These are phyloP conservation scores for Metarhizium brunneum DNA, from an alignment of 2,329 filamentous ascomycete genomes.

Conservation along the genomic window DNA sequence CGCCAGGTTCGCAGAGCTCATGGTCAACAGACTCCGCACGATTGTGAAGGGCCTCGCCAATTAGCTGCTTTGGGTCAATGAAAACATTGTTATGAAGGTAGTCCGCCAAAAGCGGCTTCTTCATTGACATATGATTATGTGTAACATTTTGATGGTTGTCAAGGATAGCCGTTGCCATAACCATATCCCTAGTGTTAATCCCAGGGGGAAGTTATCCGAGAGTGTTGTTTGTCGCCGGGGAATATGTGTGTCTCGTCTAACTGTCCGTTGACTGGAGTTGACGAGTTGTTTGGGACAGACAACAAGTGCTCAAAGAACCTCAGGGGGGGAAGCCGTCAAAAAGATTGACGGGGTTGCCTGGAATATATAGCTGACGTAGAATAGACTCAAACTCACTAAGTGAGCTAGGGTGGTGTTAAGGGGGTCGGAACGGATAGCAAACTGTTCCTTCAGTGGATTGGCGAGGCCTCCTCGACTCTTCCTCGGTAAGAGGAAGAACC, in stretches of 20 bases:
- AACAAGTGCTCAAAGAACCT: slow-evolving; percentile 4
- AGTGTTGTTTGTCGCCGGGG: neutral
- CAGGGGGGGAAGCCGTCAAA: neutral
- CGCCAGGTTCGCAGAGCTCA: slow-evolving; percentile 80
- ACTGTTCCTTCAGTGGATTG: slow-evolving; percentile 83
- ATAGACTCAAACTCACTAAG: slow-evolving; percentile 1
- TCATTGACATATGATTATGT: slow-evolving; percentile 38
- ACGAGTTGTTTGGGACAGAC: slow-evolving; percentile 2
- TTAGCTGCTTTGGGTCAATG: slow-evolving; percentile 62
- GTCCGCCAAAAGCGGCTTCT: slow-evolving; percentile 31
- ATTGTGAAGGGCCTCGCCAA: slow-evolving; percentile 77
- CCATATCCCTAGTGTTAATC: slow-evolving; percentile 41
- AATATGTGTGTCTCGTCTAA: neutral
- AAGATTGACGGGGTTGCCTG: neutral
- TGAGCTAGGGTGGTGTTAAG: slow-evolving; percentile 56
- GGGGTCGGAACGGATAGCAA: slow-evolving; percentile 91
- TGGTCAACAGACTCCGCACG: slow-evolving; percentile 78
- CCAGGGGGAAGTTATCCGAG: slow-evolving; percentile 1
- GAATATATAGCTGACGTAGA: slow-evolving; percentile 3
- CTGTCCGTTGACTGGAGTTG: neutral
- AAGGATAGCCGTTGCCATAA: slow-evolving; percentile 54
- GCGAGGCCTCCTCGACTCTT: slow-evolving; percentile 99
- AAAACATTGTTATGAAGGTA: slow-evolving; percentile 29
- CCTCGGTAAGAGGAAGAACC: slow-evolving; percentile 99
- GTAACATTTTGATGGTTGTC: slow-evolving; percentile 43